Conservation (phyloP, 1,284 basidiomycete species). For the Gomphus bonarii region DNA sequence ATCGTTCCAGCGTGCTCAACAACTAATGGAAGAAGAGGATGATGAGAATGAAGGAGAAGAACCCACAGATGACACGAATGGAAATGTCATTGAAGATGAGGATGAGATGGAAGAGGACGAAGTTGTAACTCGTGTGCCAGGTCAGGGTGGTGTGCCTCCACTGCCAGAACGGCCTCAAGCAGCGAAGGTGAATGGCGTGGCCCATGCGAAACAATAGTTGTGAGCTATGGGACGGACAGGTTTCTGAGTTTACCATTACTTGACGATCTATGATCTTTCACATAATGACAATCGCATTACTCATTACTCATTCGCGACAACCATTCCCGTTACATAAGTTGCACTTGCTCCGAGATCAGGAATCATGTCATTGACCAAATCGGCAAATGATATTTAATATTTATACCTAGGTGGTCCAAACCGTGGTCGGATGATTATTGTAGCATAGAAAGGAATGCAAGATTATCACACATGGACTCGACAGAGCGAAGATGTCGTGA, state of each 20-base stretch:
- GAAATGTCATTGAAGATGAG: neutral
- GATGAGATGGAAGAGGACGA: slow-evolving; percentile 18
- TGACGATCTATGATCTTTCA: neutral
- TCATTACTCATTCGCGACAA: no score
- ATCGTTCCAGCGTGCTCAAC: slow-evolving; percentile 44
- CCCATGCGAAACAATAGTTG: neutral
- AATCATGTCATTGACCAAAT: no score
- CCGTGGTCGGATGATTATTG: no score
- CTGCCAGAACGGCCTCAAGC: neutral
- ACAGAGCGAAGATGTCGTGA: no score
- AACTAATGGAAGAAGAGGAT: slow-evolving; percentile 58
- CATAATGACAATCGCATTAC: no score
- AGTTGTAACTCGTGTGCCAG: slow-evolving; percentile 1
- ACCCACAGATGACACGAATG: slow-evolving; percentile 17
- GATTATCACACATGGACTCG: no score
- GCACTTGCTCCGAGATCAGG: no score
- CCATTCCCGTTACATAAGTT: no score
- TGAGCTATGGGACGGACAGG: neutral
- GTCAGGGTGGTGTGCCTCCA: slow-evolving; percentile 5
- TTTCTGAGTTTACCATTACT: neutral
- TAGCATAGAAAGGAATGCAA: no score
- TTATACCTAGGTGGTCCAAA: no score
- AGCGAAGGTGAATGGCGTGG: slow-evolving; percentile 2
- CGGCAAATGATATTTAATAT: no score
- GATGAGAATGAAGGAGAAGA: slow-evolving; percentile 34